Percentiles rank a stretch among this genome's conserved stretches.
phyloP scores from a whole-genome alignment of 768 basidiomycete genomes.

The Hebeloma cylindrosporum region DNA sequence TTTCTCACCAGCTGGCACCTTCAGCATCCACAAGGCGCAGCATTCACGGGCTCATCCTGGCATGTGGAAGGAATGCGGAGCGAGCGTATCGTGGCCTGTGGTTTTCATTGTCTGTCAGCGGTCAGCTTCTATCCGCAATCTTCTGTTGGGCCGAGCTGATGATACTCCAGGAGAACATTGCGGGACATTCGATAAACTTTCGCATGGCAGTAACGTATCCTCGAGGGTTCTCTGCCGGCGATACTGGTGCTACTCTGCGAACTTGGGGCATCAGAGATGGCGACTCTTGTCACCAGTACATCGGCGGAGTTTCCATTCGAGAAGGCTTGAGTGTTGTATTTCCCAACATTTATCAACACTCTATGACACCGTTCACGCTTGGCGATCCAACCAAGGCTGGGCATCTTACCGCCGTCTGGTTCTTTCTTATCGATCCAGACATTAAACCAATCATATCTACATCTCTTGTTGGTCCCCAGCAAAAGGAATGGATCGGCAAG shows the following conservation, averaged over 20 bases:
- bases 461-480: constrained; percentile 48
- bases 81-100: constrained; percentile 50
- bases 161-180: constrained; percentile 44
- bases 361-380: constrained; percentile 39
- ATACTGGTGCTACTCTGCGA: constrained; percentile 44
- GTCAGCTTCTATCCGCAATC: constrained; percentile 29
- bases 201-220: constrained; percentile 55
- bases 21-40: constrained; percentile 31
- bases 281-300: constrained; percentile 48
- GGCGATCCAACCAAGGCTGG: constrained; percentile 42
- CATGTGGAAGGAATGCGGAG: constrained; percentile 54
- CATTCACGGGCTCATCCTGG: constrained; percentile 40
- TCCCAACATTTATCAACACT: constrained; percentile 59
- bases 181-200: constrained; percentile 36
- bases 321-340: constrained; percentile 44
- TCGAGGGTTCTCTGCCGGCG: constrained; percentile 41
- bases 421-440: constrained; percentile 52
- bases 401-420: constrained; percentile 40
- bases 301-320: constrained; percentile 39
- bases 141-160: neutral
- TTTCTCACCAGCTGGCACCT: neutral
- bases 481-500: constrained; percentile 42
- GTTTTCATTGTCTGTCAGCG: constrained; percentile 38
- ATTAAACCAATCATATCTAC: constrained; percentile 42
- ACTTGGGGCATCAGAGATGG: constrained; percentile 51